Evolutionary conservation across 2,329 filamentous ascomycete genomes (phyloP).

Genomic region (Elsinoe ampelina): DNA sequence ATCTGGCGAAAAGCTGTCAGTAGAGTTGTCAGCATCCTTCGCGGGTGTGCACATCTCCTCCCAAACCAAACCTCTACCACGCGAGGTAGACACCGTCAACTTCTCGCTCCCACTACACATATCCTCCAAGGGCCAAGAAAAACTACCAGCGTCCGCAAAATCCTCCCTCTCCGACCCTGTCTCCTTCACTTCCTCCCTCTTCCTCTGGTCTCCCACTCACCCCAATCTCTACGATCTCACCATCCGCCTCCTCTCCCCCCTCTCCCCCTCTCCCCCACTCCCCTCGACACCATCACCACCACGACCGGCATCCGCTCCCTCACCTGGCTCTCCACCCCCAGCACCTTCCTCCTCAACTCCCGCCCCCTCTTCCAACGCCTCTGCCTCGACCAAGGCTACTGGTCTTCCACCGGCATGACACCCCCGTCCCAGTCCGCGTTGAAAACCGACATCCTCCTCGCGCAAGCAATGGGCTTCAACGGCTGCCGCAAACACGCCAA

Average conservation of each 20-base stretch:
- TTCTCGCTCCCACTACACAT: slow-evolving; percentile 44
- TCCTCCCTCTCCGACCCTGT: background rate
- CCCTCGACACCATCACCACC: slow-evolving; percentile 50
- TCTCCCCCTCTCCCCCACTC: slow-evolving; percentile 24
- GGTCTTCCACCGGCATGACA: slow-evolving; percentile 52
- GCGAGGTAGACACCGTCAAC: slow-evolving; percentile 41
- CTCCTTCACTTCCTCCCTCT: background rate
- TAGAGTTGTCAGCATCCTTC: slow-evolving; percentile 48
- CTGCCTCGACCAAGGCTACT: slow-evolving; percentile 55
- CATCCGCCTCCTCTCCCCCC: slow-evolving; percentile 42
- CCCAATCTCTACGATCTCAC: slow-evolving; percentile 17
- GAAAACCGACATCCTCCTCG: slow-evolving; percentile 45
- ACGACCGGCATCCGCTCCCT: slow-evolving; percentile 53
- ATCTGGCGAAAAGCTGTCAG: slow-evolving; percentile 37
- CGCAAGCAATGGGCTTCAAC: slow-evolving; percentile 55
- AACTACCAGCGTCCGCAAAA: slow-evolving; percentile 29
- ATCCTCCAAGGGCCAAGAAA: slow-evolving; percentile 32
- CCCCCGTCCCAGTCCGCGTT: slow-evolving; percentile 41
- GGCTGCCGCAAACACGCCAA: slow-evolving; percentile 58
- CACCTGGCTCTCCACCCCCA: slow-evolving; percentile 49
- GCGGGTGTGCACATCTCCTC: slow-evolving; percentile 42
- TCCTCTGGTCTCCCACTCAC: slow-evolving; percentile 24
- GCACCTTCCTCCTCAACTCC: slow-evolving; percentile 51
- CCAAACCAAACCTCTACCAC: slow-evolving; percentile 36
- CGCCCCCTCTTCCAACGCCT: slow-evolving; percentile 52